Percentiles rank a stretch among this genome's conserved stretches.
Evolutionary conservation across 768 basidiomycete genomes (phyloP).

Genomic region (Auricularia auricula-judae): DNA sequence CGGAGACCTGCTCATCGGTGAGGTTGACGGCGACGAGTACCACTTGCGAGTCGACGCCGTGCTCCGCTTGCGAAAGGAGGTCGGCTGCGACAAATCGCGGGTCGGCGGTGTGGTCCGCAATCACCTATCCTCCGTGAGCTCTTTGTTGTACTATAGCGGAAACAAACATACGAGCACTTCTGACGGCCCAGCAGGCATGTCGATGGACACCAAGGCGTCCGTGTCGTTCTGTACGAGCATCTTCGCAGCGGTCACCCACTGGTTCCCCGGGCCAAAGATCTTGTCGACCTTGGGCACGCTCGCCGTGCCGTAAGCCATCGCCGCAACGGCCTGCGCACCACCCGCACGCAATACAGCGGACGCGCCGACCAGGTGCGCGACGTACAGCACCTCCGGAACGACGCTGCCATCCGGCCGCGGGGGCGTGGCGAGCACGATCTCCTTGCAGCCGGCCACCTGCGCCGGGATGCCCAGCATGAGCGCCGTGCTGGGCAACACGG

Average conservation of each 20-base stretch:
- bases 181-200: constrained; percentile 98
- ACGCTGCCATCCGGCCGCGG: constrained; percentile 86
- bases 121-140: constrained; percentile 48
- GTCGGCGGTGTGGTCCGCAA: constrained; percentile 79
- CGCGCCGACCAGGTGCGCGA: constrained; percentile 83
- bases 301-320: constrained; percentile 92
- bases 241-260: constrained; percentile 99
- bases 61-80: constrained; percentile 94
- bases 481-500: constrained; percentile 90
- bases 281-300: constrained; percentile 98
- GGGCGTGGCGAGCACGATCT: constrained; percentile 93
- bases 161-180: constrained; percentile 76
- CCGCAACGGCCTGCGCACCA: constrained; percentile 92
- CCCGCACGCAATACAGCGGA: constrained; percentile 88
- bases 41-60: constrained; percentile 96
- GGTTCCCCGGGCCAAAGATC: constrained; percentile 98
- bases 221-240: constrained; percentile 99
- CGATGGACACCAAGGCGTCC: constrained; percentile 89
- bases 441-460: constrained; percentile 88
- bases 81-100: constrained; percentile 93
- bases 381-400: constrained; percentile 96
- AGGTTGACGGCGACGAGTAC: constrained; percentile 79
- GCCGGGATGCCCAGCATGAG: constrained; percentile 98
- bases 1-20: constrained; percentile 44
- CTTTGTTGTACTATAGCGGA: neutral